Base-by-base conservation (phyloP, 768 basidiomycete species). In the Russula virescens region DNA sequence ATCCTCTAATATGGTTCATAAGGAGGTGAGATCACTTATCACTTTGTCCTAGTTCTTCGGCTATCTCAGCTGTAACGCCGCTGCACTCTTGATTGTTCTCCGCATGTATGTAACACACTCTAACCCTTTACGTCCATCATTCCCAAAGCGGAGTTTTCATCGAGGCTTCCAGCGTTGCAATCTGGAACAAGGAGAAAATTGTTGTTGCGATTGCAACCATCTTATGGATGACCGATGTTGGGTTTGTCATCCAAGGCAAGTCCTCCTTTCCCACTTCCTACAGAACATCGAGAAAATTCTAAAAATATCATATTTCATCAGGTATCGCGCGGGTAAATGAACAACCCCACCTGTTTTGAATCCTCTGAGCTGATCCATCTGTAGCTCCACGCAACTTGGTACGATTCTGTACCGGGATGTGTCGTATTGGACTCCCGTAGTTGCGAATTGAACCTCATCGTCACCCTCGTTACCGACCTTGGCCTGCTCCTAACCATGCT, bases 81-180 rank as follows among this genome's bases (percentile, higher is more conserved):
- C 61, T 11, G 43, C 47, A 3, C 28, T 56, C 16, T 53, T 62
- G 47, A 56, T 62, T 26, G 38, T 62, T n/a, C 48, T 62, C 42
- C 61, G 61, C 55, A 45, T 62, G 54, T 62, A 43, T n/a, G 61
- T 56, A n/a, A n/a, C n/a, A n/a, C n/a, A n/a, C 43, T 40, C 26
- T 13, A 16, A 4, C 13, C 5, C 51, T 16, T 5, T 25, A 6
- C 13, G 6, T 9, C 42, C 5, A 19, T 51, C 26, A 8, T 7
- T n/a, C 47, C 35, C 26, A 7, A 7, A 3, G 34, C 6, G 9
- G 7, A 21, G 3, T 11, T 13, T 25, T 47, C 21, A 42, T 48
- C 5, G n/a, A 10, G 1, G 5, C 31, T 16, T 7, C 14, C 47
- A 63, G 62, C n/a, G 18, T 53, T 9, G 57, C 56, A 14, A 47